Conservation (phyloP, 2,329 filamentous ascomycete genomes). For the Ceratocystis harringtonii region DNA sequence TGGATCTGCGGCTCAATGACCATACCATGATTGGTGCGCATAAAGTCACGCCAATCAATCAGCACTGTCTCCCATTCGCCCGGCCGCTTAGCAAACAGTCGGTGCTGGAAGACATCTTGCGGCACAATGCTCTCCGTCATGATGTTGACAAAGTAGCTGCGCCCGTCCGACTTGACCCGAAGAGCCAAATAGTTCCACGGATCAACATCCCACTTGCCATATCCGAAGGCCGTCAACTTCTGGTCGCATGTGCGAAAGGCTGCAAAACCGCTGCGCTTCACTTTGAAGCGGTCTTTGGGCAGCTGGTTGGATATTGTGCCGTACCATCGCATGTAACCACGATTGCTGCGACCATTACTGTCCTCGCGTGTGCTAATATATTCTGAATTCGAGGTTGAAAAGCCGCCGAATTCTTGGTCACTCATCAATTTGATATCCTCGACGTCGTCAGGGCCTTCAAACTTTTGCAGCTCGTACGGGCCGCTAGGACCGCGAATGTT, state of each 20-base stretch:
- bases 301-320: conserved; percentile 78
- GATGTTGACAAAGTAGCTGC: conserved; percentile 87
- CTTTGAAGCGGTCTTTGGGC: conserved; percentile 55
- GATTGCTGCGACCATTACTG: neutral
- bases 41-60: conserved; percentile 82
- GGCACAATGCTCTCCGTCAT: conserved; percentile 89
- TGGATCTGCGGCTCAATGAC: conserved; percentile 88
- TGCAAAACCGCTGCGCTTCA: conserved; percentile 73
- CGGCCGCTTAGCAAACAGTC: conserved; percentile 61
- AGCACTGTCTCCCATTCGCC: conserved; percentile 93
- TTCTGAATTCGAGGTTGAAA: conserved; percentile 59
- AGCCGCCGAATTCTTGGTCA: conserved; percentile 75
- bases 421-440: conserved; percentile 61
- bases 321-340: conserved; percentile 59
- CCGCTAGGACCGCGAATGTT: conserved; percentile 49
- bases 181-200: conserved; percentile 77
- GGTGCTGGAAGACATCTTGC: conserved; percentile 91
- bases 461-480: conserved; percentile 50
- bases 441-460: conserved; percentile 36
- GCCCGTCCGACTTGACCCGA: conserved; percentile 76
- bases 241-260: conserved; percentile 76
- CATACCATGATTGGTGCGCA: conserved; percentile 82
- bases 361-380: conserved; percentile 29
- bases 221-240: conserved; percentile 67
- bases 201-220: conserved; percentile 75